These are phyloP conservation scores for Eimeria necatrix DNA, from an alignment of 169 alveolate genomes.

Conservation along the genomic window DNA sequence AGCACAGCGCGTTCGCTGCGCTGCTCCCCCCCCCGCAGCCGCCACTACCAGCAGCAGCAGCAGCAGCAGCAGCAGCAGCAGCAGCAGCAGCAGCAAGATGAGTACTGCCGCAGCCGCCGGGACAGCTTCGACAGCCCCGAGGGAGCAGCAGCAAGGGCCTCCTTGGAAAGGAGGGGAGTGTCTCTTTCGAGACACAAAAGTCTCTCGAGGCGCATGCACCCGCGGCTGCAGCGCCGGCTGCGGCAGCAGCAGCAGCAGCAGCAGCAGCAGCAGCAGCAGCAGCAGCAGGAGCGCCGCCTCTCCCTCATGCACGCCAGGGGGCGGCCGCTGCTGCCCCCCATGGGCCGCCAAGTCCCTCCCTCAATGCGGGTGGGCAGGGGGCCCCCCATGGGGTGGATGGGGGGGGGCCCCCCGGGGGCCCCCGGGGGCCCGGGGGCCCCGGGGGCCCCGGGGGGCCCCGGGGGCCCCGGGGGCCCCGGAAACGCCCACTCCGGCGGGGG, in stretches of 20 bases:
- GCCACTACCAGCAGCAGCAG: conserved; percentile 19
- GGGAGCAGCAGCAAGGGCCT: background rate
- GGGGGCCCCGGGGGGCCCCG: conserved; percentile 10
- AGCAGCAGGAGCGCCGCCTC: conserved; percentile 27
- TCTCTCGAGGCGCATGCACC: conserved; percentile 4
- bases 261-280: conserved; percentile 24
- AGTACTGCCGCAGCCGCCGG: background rate
- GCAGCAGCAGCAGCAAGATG: too few species aligned
- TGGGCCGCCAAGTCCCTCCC: background rate
- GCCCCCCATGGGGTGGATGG: background rate
- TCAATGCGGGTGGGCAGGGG: background rate
- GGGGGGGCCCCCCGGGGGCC: too few species aligned
- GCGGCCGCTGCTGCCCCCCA: background rate
- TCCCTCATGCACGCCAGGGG: background rate
- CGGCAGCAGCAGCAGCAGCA: conserved; percentile 40
- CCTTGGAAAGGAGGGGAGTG: background rate
- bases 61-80: conserved; percentile 39
- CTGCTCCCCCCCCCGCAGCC: background rate
- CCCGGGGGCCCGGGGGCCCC: background rate
- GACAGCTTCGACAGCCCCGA: background rate
- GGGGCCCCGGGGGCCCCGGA: background rate
- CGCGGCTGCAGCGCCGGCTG: background rate
- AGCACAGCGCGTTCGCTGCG: background rate
- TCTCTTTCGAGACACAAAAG: background rate
- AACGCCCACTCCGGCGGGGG: background rate